These are phyloP conservation scores for Tuber aestivum DNA, from an alignment of 495 filamentous ascomycete species.

Conservation along the genomic window DNA sequence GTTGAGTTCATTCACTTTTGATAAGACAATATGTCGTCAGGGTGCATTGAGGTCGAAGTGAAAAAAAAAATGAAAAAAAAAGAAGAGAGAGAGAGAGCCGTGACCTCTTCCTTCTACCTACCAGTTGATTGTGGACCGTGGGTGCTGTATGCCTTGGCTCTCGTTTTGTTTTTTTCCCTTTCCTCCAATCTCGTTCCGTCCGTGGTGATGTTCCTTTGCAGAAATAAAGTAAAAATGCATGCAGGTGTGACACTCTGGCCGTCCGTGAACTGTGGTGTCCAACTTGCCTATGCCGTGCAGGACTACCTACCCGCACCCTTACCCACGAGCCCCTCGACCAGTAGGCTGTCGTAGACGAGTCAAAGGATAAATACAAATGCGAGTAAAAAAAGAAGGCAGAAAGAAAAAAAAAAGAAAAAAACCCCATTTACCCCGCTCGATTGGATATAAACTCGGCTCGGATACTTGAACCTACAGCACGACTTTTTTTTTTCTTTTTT, in stretches of 20 bases:
- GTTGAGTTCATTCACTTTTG: not conserved
- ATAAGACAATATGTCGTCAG: slow-evolving; percentile 1
- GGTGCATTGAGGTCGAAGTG: not conserved
- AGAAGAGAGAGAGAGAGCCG: not conserved
- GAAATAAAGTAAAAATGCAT: not conserved
- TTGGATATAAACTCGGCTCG: not conserved
- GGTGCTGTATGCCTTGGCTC: not conserved
- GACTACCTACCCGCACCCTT: slow-evolving; percentile 4
- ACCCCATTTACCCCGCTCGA: no score
- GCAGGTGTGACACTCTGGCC: not conserved
- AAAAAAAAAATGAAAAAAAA: no score
- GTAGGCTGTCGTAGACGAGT: not conserved
- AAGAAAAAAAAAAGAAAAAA: not conserved
- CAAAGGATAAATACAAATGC: not conserved
- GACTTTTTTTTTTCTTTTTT: not conserved
- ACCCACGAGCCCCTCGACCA: not conserved
- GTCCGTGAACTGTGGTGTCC: not conserved
- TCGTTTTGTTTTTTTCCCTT: no score
- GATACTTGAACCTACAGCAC: not conserved
- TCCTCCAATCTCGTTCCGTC: not conserved
- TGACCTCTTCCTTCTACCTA: not conserved
- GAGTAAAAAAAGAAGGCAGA: not conserved
- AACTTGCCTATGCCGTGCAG: not conserved
- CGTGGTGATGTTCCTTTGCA: not conserved
- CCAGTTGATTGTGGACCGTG: not conserved